phyloP scores from a whole-genome alignment of 1,139 yeast species.

The Candida frijolesensis region DNA sequence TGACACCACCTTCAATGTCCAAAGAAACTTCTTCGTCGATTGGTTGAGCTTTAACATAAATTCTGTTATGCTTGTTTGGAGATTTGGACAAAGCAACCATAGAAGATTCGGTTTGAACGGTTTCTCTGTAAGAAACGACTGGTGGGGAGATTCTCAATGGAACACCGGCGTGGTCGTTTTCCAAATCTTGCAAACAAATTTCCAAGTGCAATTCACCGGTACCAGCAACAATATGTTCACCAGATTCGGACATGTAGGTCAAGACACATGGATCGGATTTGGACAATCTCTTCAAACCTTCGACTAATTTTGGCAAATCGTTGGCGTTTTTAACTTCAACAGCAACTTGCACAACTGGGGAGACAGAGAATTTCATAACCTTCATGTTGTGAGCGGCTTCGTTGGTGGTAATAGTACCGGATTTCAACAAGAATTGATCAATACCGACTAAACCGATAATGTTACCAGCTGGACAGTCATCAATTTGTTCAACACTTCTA shows the following conservation, averaged over 20 bases:
- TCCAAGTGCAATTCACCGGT: conserved; percentile 99
- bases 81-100: conserved; percentile 98
- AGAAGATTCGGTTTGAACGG: conserved; percentile 90
- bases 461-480: conserved; percentile 99
- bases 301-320: conserved; percentile 99
- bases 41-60: conserved; percentile 97
- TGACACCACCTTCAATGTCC: conserved; percentile 92
- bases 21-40: conserved; percentile 87
- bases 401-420: conserved; percentile 97
- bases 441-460: conserved; percentile 99
- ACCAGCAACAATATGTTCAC: conserved; percentile 99
- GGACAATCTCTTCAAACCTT: conserved; percentile 99
- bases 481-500: conserved; percentile 96
- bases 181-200: conserved; percentile 94
- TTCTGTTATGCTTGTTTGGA: conserved; percentile 99
- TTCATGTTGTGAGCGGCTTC: conserved; percentile 99
- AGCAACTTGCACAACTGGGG: conserved; percentile 99
- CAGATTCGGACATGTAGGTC: conserved; percentile 84
- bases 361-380: conserved; percentile 99
- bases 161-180: conserved; percentile 99
- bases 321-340: conserved; percentile 99
- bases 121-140: conserved; percentile 98
- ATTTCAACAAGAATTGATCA: conserved; percentile 98
- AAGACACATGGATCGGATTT: conserved; percentile 99
- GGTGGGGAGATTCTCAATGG: conserved; percentile 98